phyloP scores from a whole-genome alignment of 2,329 filamentous ascomycete species.

The Nectriaceae sp. region DNA sequence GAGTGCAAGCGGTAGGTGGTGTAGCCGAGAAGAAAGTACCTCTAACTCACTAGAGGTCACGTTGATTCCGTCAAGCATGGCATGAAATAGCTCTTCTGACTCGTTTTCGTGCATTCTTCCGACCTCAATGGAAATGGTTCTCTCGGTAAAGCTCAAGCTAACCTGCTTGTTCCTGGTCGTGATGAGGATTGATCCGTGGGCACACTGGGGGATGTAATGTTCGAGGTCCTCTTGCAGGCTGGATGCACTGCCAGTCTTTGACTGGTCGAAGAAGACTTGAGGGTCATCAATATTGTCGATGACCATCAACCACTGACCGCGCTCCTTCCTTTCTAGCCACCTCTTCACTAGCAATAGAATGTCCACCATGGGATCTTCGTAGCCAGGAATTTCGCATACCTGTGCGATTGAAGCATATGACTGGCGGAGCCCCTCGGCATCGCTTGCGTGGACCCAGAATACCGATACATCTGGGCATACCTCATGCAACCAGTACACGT shows the following conservation, averaged over 20 bases:
- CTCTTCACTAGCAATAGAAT: constrained; percentile 4
- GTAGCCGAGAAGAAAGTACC: constrained; percentile 28
- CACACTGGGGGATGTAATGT: constrained; percentile 27
- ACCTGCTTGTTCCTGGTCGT: constrained; percentile 35
- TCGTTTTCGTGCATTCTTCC: not conserved
- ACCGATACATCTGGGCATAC: constrained; percentile 7
- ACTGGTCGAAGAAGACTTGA: not conserved
- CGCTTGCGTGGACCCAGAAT: constrained; percentile 11
- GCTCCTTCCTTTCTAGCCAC: constrained; percentile 13
- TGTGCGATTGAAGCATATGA: constrained; percentile 1
- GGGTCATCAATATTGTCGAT: constrained; percentile 28
- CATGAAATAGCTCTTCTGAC: not conserved
- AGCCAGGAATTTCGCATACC: not conserved
- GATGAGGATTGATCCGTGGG: constrained; percentile 34
- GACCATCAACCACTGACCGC: constrained; percentile 24
- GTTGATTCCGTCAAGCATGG: not conserved
- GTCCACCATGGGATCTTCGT: not conserved
- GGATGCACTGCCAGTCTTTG: constrained; percentile 17
- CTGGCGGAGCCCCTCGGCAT: constrained; percentile 5
- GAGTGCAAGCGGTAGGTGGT: constrained; percentile 39
- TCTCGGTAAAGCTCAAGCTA: constrained; percentile 25
- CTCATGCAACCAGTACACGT: constrained; percentile 6
- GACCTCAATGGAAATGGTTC: not conserved
- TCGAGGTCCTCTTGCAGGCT: not conserved
- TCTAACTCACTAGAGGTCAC: constrained; percentile 1